Evolutionary conservation across 768 basidiomycete species (phyloP), one percentile per base, ranked within the genome.

Genomic region (Suillus ampliporus): DNA sequence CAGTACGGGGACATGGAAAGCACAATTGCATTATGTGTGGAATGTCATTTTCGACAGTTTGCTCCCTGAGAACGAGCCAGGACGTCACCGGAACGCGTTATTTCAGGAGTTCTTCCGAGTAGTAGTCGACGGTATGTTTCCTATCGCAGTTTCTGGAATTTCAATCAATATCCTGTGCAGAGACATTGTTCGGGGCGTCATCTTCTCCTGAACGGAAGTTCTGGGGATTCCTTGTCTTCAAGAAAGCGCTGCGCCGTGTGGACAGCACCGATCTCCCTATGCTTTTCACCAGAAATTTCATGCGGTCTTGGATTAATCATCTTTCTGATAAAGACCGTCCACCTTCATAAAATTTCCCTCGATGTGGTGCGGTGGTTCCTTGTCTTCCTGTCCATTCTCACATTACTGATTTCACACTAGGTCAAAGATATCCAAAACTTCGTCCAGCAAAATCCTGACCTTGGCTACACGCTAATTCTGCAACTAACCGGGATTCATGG

Each of bases 271-370:
- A 86, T 58, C 81, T 97, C 68, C 90, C 93, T 0, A 89, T 94
- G 84, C 80, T 99, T 38, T 95, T 99, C 74, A 96, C 93, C 21
- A 90, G 90, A 69, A 95, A 97, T 74, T 92, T 97, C 70, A 95
- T 98, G 91, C 89, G 95, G 41, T 90, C 90, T 41, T 97, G 96
- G 94, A 96, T 97, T 63, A 97, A 97, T 72, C 95, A 99, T 74
- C 82, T 99, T 23, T 91, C 94, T 0, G 89, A 92, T 59, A 83
- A 83, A 50, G 96, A 98, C 74, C 86, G 95, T 57, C n/a, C 91
- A 95, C 72, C 78, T 99, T 51, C 92, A 97, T 79, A 95, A 94
- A 76, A 89, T 90, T 19, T 94, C 97, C 2, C 84, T 84, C 62
- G 88, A 92, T 74, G 89, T 94, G 72, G 97, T 92, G 68, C 48